Conservation (phyloP, 192 early-diverging fungal genomes). For the Coemansia sp. region DNA sequence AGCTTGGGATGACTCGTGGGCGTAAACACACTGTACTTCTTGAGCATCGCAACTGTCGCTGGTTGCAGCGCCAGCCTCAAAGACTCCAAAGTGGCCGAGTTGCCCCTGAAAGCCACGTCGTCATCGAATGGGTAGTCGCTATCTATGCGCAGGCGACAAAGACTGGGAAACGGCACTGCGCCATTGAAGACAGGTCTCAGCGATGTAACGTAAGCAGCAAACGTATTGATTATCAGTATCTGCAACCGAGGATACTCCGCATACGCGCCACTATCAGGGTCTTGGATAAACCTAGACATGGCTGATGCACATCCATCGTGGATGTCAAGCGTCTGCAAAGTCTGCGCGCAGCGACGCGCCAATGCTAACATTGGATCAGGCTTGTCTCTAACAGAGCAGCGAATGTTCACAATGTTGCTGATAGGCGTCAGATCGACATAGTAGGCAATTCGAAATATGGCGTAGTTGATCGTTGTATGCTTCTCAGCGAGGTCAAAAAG, state of each 20-base stretch:
- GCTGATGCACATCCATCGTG: neutral
- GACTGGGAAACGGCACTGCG: neutral
- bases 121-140: neutral
- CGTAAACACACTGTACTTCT: neutral
- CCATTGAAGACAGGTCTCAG: neutral
- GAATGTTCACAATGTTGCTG: neutral
- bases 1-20: neutral
- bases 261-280: neutral
- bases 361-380: neutral
- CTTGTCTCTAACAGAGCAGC: no score
- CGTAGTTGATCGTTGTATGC: neutral
- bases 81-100: neutral
- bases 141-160: neutral
- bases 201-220: no score
- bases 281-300: neutral
- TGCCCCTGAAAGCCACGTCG: neutral
- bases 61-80: no score
- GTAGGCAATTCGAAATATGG: neutral
- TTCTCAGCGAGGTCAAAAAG: neutral
- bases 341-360: neutral
- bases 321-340: neutral
- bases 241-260: neutral
- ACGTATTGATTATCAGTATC: neutral
- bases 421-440: neutral
- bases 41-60: neutral